Percentiles rank a stretch among this genome's conserved stretches.
These are phyloP conservation scores for Blastosporella zonata DNA, from an alignment of 1,284 basidiomycete species.

Conservation along the genomic window DNA sequence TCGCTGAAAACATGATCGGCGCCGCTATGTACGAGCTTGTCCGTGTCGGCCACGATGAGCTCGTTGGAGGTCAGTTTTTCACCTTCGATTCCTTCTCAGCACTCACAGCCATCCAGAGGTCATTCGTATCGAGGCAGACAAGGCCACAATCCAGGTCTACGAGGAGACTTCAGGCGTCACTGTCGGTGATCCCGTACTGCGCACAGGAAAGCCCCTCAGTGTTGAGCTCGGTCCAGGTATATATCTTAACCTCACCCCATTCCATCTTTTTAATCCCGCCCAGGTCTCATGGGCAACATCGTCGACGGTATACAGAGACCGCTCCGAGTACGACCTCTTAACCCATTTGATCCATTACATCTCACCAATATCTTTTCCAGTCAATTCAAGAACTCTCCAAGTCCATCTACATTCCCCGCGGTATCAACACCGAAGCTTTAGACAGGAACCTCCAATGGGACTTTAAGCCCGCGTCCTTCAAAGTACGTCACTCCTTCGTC, in stretches of 20 bases:
- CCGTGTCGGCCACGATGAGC: constrained; percentile 93
- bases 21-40: constrained; percentile 98
- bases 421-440: constrained; percentile 96
- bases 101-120: constrained; percentile 65
- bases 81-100: background rate
- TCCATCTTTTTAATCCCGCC: background rate
- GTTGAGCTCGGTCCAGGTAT: constrained; percentile 96
- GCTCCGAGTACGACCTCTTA: constrained; percentile 55
- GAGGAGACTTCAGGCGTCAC: constrained; percentile 98
- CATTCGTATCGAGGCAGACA: constrained; percentile 94
- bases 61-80: constrained; percentile 80
- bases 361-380: constrained; percentile 38
- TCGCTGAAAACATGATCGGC: constrained; percentile 95
- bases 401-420: constrained; percentile 98
- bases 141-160: constrained; percentile 99
- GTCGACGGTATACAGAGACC: constrained; percentile 98
- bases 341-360: constrained; percentile 11
- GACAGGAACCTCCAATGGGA: constrained; percentile 93
- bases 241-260: constrained; percentile 2
- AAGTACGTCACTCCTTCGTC: constrained; percentile 41
- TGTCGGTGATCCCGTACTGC: constrained; percentile 95
- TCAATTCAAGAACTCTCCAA: constrained; percentile 95
- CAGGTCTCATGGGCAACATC: constrained; percentile 97
- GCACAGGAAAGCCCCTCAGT: constrained; percentile 96
- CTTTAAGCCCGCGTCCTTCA: constrained; percentile 85